phyloP scores from a whole-genome alignment of 1,139 yeast species.

The Blastobotrys ciferrii region DNA sequence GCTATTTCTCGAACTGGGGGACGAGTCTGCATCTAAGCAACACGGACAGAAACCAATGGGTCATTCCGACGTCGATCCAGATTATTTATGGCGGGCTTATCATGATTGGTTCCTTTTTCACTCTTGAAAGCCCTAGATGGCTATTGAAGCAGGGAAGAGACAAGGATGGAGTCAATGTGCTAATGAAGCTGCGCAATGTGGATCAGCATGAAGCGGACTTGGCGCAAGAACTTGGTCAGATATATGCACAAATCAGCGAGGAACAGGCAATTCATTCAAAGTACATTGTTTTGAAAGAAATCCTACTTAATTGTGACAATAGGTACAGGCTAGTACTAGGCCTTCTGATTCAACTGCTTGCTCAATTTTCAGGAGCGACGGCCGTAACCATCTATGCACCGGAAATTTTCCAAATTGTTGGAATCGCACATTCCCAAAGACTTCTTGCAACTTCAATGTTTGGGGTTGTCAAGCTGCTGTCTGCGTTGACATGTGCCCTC shows the following conservation, averaged over 20 bases:
- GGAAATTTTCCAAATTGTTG: conserved; percentile 51
- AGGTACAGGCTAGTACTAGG: conserved; percentile 44
- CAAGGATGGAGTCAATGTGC: conserved; percentile 41
- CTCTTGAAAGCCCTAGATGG: conserved; percentile 53
- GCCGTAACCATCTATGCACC: conserved; percentile 58
- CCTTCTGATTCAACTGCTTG: conserved; percentile 48
- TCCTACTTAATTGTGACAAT: background rate
- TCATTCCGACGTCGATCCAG: conserved; percentile 40
- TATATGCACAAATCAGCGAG: conserved; percentile 24
- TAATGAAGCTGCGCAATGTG: conserved; percentile 49
- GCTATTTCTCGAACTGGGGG: conserved; percentile 49
- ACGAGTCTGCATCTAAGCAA: conserved; percentile 39
- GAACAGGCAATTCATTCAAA: background rate
- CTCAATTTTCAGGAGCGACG: conserved; percentile 65
- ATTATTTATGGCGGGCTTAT: conserved; percentile 46
- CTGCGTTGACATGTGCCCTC: conserved; percentile 46
- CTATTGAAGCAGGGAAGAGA: conserved; percentile 39
- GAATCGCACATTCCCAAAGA: conserved; percentile 36
- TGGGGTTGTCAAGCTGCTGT: conserved; percentile 49
- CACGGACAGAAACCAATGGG: conserved; percentile 35
- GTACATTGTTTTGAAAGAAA: background rate
- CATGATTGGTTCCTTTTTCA: conserved; percentile 41
- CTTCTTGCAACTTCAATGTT: conserved; percentile 49
- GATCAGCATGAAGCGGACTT: conserved; percentile 52
- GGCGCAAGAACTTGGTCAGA: conserved; percentile 43